Percentiles rank a stretch among this genome's conserved stretches.
These are phyloP conservation scores for Circinella umbellata DNA, from an alignment of 371 early-diverging fungal species.

Conservation along the genomic window DNA sequence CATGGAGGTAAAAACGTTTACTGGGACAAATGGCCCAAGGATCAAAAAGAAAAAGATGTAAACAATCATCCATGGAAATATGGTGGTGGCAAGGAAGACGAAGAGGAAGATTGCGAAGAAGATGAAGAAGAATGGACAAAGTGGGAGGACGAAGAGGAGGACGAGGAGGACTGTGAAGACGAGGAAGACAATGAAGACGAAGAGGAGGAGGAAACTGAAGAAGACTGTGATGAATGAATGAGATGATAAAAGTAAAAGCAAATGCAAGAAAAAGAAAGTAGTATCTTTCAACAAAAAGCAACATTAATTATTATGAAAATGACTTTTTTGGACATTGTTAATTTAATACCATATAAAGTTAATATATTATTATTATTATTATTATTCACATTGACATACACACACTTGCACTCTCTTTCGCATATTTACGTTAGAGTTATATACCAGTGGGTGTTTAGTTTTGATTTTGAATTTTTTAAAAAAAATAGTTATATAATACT, in stretches of 20 bases:
- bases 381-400: no score
- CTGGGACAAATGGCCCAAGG: not conserved
- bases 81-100: not conserved
- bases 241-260: not conserved
- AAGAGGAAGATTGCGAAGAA: not conserved
- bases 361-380: no score
- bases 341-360: no score
- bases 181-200: not conserved
- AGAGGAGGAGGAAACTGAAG: not conserved
- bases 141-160: conserved; percentile 8
- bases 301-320: no score
- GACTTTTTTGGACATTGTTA: no score
- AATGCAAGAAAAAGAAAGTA: no score
- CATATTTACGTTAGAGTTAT: no score
- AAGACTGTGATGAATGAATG: not conserved
- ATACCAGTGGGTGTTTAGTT: no score
- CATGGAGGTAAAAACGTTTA: not conserved
- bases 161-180: not conserved
- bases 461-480: no score
- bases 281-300: no score
- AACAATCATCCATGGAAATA: not conserved
- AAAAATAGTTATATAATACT: no score
- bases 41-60: not conserved
- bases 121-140: conserved; percentile 10
- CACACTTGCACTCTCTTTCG: no score